These are phyloP conservation scores for Pontederia crassipes DNA, from an alignment of 176 grass and related monocot genomes.

Conservation along the genomic window DNA sequence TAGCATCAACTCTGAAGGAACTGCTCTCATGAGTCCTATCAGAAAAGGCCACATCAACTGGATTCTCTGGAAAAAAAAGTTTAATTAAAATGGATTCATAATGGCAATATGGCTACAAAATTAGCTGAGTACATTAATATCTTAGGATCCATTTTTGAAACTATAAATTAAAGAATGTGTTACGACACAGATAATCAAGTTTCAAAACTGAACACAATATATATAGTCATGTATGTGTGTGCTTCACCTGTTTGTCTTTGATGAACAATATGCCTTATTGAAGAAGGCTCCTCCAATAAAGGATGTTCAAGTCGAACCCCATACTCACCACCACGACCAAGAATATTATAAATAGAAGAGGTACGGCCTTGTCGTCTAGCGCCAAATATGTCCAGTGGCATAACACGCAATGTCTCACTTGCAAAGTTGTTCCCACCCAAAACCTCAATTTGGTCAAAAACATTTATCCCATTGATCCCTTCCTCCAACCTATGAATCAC, in stretches of 20 bases:
- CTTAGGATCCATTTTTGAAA: too few species aligned
- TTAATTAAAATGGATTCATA: constrained; percentile 7
- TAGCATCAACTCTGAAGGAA: constrained; percentile 86
- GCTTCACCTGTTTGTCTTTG: constrained; percentile 73
- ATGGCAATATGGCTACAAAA: not conserved
- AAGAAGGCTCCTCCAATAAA: constrained; percentile 76
- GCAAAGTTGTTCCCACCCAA: constrained; percentile 57
- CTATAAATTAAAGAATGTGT: too few species aligned
- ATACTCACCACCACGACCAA: constrained; percentile 67
- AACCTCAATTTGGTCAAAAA: constrained; percentile 97
- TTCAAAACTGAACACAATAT: not conserved
- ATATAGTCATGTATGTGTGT: not conserved
- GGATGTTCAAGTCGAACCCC: constrained; percentile 68
- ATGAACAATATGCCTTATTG: constrained; percentile 43
- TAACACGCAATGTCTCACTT: constrained; percentile 74
- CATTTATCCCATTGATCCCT: constrained; percentile 98
- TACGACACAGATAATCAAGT: too few species aligned
- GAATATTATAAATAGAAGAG: constrained; percentile 95
- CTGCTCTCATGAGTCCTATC: constrained; percentile 79
- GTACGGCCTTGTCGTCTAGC: constrained; percentile 83
- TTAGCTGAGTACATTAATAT: too few species aligned
- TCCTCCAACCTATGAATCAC: constrained; percentile 88
- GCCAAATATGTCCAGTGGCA: constrained; percentile 98
- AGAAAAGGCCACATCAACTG: constrained; percentile 84
- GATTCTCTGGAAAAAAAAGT: constrained; percentile 44